Base-by-base conservation (phyloP, 225 moss, liverwort and hornwort species). In the Rhytidiadelphus loreus region DNA sequence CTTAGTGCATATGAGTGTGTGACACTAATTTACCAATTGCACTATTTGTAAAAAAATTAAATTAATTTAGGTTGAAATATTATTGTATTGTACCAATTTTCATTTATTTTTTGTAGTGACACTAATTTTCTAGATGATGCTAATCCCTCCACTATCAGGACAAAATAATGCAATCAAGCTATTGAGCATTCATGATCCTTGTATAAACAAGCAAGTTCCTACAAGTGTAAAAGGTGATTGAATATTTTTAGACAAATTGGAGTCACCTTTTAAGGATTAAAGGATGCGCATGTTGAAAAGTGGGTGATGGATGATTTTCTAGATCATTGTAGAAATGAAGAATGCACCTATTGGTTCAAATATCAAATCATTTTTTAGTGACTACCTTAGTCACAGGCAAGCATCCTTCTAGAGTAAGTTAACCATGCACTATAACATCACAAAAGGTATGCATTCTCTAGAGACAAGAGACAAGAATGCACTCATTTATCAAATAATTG, bases 281-380 rank as follows among this genome's bases (percentile, higher is more conserved):
- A 50, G 1, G 12, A 74, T 9, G 12, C 0, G 1, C 3, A 74
- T 7, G 13, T 2, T 52, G 2, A 52, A 76, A 35, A 2, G 5
- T 50, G 1, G 8, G 0, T 0, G 0, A 18, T 29, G 18, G 6
- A 73, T 46, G 6, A 29, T 73, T 46, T 73, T 46, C 4, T 3
- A 44, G 6, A 72, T 71, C 16, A 8, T 43, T 43, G 16, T 16
- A 71, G 16, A 43, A 41, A 26, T 43, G 26, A 71, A 41, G 2
- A 72, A 28, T 44, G 6, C 17, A 44, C 16, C 6, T 44, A 29
- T 44, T 44, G 17, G 44, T 44, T 5, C 9, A 71, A 43, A 69
- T 41, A 43, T 28, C 5, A 43, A 0, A 71, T 71, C 14, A 41
- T 8, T 70, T 70, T 41, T 41, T 4, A 70, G 2, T 70, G 3